Conservation (phyloP, 306 rosid genomes). For the Prinsepia uniflora region DNA sequence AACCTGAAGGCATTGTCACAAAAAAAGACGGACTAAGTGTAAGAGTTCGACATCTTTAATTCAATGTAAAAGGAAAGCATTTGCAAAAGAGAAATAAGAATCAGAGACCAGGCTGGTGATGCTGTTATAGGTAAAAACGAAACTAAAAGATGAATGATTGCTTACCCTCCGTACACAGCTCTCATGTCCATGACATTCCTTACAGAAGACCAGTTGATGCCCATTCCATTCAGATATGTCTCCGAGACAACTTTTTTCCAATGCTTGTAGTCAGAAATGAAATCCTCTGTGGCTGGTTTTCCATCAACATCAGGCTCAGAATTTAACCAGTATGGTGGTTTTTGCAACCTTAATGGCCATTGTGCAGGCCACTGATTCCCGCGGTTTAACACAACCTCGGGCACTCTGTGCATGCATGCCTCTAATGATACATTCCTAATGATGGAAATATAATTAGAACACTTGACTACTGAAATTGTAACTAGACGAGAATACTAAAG, state of each 20-base stretch:
- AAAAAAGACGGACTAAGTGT: not conserved
- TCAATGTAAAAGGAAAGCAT: constrained; percentile 2
- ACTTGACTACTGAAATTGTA: not conserved
- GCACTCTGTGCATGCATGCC: constrained; percentile 71
- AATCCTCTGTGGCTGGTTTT: constrained; percentile 53
- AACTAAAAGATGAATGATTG: constrained; percentile 17
- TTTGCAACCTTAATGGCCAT: constrained; percentile 79
- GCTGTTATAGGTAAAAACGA: not conserved
- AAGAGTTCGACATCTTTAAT: not conserved
- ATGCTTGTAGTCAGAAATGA: constrained; percentile 57
- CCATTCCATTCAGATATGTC: constrained; percentile 69
- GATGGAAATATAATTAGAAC: constrained; percentile 17
- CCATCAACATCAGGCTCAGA: constrained; percentile 58
- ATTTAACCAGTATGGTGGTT: constrained; percentile 74
- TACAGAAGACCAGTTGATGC: constrained; percentile 64
- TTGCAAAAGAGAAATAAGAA: not conserved
- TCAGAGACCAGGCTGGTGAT: not conserved
- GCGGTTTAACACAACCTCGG: constrained; percentile 45
- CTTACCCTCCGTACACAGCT: constrained; percentile 90
- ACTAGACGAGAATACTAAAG: not conserved
- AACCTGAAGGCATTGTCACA: constrained; percentile 37
- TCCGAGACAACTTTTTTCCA: constrained; percentile 63
- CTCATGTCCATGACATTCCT: constrained; percentile 91
- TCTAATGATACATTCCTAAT: constrained; percentile 67
- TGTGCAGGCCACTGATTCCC: constrained; percentile 68